Base-by-base conservation (phyloP, 2,329 filamentous ascomycete genomes). In the Fusarium agapanthi region DNA sequence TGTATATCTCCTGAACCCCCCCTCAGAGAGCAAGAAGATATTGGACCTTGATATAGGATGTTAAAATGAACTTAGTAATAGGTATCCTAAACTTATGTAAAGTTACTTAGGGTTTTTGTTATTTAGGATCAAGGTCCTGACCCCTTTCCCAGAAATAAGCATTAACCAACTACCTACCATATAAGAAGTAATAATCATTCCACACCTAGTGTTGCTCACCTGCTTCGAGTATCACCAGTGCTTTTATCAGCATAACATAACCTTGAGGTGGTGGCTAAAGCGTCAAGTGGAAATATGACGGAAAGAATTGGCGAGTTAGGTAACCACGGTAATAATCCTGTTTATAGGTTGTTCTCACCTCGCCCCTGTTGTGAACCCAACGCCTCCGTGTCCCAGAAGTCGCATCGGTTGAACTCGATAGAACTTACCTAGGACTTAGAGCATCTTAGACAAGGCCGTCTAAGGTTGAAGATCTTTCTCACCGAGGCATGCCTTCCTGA, bases 31-130 rank as follows among this genome's bases (percentile, higher is more conserved):
- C 11, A 44, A 13, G 41, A 44, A 44, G 26, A 6, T 1, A 26
- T 20, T 11, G 18, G 4, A 44, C 3, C 0, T 44, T 20, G 7
- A 26, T 26, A 13, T 18, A 18, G 1, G 41, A 13, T 6, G 0
- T 26, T 11, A 13, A 2, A 40, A 41, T n/a, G 1, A 15, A n/a
- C 22, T 6, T 7, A 14, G 22, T 1, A 40, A n/a, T n/a, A 7
- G 16, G 6, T 6, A 41, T 41, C 14, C 22, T 15, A n/a, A 10
- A 41, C 38, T n/a, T 41, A n/a, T 9, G 15, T 35, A 6, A 14
- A 16, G 16, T 5, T 9, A 35, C 15, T 2, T 35, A 35, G 4
- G 34, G 2, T 35, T 26, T 26, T 44, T 26, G 2, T 18, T 7
- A 7, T 20, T 20, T 8, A 3, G 6, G 24, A 26, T 13, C 41